phyloP scores from a whole-genome alignment of 2,329 filamentous ascomycete genomes.

The Ceratocystis papillata region DNA sequence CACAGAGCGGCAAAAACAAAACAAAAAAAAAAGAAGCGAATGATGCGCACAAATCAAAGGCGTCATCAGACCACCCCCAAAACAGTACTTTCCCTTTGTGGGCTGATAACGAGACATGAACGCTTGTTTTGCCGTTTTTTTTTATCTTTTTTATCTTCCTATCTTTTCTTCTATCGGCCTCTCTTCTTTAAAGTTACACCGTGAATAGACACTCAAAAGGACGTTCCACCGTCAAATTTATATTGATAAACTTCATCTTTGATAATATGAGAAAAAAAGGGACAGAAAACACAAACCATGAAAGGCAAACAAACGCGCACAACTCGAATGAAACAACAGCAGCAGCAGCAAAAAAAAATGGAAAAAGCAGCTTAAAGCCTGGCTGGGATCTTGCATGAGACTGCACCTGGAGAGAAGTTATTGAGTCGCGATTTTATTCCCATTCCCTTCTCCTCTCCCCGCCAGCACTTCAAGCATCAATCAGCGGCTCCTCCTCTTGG shows the following conservation, averaged over 20 bases:
- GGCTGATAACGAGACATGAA: background rate
- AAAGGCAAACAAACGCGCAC: background rate
- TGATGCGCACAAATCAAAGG: background rate
- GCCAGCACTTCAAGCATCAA: conserved; percentile 42
- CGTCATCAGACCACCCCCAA: conserved; percentile 1
- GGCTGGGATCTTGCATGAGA: background rate
- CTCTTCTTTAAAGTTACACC: background rate
- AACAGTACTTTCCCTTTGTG: background rate
- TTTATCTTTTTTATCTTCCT: background rate
- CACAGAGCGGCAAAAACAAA: background rate
- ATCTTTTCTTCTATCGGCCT: background rate
- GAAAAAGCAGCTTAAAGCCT: background rate
- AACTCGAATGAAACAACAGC: background rate
- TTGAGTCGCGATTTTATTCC: background rate
- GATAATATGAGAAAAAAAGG: conserved; percentile 3
- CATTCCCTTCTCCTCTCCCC: background rate
- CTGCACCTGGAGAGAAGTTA: background rate
- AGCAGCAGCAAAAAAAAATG: background rate
- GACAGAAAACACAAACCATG: background rate
- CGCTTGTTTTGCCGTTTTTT: background rate
- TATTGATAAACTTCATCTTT: conserved; percentile 6
- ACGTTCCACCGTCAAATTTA: background rate
- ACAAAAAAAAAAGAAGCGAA: background rate
- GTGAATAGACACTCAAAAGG: background rate
- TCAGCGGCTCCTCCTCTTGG: conserved; percentile 47